Percentiles rank a stretch among this genome's conserved stretches.
Conservation (phyloP, 345 rosid genomes). For the Pistacia atlantica region DNA sequence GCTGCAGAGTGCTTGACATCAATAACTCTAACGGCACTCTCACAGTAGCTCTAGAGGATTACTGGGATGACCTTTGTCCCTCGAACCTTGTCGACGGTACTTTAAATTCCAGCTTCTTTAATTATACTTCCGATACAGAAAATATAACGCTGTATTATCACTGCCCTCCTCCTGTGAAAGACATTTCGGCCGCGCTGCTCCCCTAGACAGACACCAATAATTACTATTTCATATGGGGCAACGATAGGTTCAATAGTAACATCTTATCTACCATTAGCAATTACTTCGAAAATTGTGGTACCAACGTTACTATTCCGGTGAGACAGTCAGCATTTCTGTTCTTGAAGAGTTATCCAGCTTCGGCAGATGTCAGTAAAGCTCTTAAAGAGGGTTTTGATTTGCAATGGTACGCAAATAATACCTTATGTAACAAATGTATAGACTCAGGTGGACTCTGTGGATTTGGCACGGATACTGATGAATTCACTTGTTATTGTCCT, state of each 20-base stretch:
- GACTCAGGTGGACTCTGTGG: conserved; percentile 21
- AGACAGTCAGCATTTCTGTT: neutral
- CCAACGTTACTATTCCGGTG: neutral
- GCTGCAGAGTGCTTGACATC: neutral
- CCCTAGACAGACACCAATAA: neutral
- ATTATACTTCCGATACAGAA: neutral
- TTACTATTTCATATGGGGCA: neutral
- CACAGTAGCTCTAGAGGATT: conserved; percentile 2
- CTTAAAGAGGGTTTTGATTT: conserved; percentile 21
- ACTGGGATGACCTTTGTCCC: neutral
- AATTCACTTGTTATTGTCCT: conserved; percentile 26
- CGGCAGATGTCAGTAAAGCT: neutral
- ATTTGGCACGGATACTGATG: neutral
- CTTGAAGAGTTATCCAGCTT: neutral
- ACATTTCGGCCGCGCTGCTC: neutral
- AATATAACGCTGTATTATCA: neutral
- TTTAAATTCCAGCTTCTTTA: neutral
- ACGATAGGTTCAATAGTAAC: neutral
- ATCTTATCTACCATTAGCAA: neutral
- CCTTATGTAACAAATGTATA: conserved; percentile 12
- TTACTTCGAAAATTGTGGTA: neutral
- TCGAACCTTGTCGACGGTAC: neutral
- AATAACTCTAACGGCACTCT: neutral
- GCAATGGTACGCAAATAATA: conserved; percentile 7
- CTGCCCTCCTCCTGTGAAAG: neutral